These are phyloP conservation scores for Stephania japonica DNA, from an alignment of 164 flowering plant species.

Conservation along the genomic window DNA sequence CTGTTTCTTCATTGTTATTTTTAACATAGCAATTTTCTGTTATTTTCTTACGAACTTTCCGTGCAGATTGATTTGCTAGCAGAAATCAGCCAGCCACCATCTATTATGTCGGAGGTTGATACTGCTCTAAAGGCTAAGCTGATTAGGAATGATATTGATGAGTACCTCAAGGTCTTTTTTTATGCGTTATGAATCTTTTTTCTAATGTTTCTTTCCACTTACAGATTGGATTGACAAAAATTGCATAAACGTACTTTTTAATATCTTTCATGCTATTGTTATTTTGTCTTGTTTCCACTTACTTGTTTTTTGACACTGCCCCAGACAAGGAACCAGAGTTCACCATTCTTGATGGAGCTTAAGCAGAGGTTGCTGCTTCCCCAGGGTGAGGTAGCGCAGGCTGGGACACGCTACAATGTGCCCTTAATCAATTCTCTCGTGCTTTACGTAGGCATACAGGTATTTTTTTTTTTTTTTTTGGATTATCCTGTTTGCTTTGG, in stretches of 20 bases:
- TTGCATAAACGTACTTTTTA: not conserved
- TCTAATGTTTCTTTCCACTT: not conserved
- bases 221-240: not conserved
- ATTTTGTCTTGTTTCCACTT: not conserved
- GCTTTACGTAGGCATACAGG: constrained; percentile 98
- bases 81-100: constrained; percentile 78
- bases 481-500: not conserved
- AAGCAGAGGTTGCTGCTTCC: constrained; percentile 77
- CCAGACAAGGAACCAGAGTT: constrained; percentile 74
- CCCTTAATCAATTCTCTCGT: constrained; percentile 96
- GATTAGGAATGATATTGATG: constrained; percentile 85
- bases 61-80: constrained; percentile 86
- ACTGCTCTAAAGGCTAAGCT: constrained; percentile 79
- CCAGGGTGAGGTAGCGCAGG: constrained; percentile 50
- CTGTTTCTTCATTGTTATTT: not conserved
- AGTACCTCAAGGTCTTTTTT: constrained; percentile 71
- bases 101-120: constrained; percentile 89
- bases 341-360: constrained; percentile 63
- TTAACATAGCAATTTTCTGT: not conserved
- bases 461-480: constrained; percentile 10
- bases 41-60: not conserved
- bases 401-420: constrained; percentile 91
- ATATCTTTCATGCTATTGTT: not conserved
- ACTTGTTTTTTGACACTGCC: constrained; percentile 3
- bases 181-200: not conserved